Evolutionary conservation across 495 filamentous ascomycete species (phyloP), one percentile per base, ranked within the genome.

Genomic region (Trichoderma asperelloides): DNA sequence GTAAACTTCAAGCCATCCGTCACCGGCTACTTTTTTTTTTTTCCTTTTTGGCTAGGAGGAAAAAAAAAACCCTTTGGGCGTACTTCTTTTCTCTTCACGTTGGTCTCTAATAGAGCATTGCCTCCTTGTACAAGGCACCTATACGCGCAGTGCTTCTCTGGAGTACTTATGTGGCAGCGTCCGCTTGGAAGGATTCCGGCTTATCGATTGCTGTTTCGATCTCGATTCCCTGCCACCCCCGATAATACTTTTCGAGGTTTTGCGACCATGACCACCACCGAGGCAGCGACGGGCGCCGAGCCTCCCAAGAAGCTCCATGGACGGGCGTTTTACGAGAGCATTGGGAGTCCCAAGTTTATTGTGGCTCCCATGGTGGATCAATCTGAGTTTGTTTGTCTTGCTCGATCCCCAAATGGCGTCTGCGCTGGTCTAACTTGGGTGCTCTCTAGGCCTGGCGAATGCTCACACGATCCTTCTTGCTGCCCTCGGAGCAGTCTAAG

Each of bases 311-410:
- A 94, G 74, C 80, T 96, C 1, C 85, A 88, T 69, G 95, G 95
- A 7, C 83, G 96, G 23, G 88, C 89, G 41, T 97, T 98, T 76
- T 98, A 97, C 72, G 86, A 96, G 76, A 95, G 90, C 71, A 86
- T 99, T 66, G 95, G 96, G 15, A 92, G 88, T 66, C 95, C 95
- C 0, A 96, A 90, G 73, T 87, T 90, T 69, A 85, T 98, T 49
- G 84, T 99, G 33, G 95, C 95, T 41, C 95, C 95, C 40, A 99
- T 99, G 95, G 95, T 99, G 25, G 95, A 98, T 70, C 90, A 97
- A 74, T 96, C 92, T 4, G 96, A 98, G 80, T 96, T 97, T 79
- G 94, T 97, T 82, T 68, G 88, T 80, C 43, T 37, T 66, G 66
- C 69, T 33, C 30, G 39, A 13, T 21, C 28, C 43, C 55, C 18